Base-by-base conservation (phyloP, 805 yeast genomes). In the Myxozyma sirexii region DNA sequence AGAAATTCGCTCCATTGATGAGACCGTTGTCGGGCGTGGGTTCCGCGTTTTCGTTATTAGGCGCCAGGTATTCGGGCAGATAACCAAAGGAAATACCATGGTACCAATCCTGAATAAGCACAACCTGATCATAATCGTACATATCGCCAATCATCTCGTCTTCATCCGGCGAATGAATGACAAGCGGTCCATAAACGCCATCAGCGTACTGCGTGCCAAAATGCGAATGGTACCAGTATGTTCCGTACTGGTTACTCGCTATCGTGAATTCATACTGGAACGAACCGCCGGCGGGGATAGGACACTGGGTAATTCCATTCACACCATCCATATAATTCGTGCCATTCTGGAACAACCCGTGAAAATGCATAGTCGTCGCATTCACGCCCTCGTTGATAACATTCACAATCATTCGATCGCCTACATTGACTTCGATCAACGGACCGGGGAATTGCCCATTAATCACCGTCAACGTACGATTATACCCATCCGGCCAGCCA, bases 141-240 rank as follows among this genome's bases (percentile, higher is more conserved):
- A 69, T 31, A 29, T 66, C 67, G 8, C 64, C 58, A 29, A 74
- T 58, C 12, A 72, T 56, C 1, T 69, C 71, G n/a, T 67, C 60
- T 55, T 77, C 79, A 3, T 64, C 67, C 17, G 66, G 61, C 0
- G 80, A 78, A 52, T 78, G 80, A 4, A 78, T 70, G 29, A 80
- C 73, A 26, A 82, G 66, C 1, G 79, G 79, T 5, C 84, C 85
- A 19, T 75, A 72, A 3, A 82, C 66, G 71, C 99, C 99, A 72
- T 93, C 99, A 74, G 91, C 89, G 70, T 90, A 90, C 75, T 91
- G 96, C 66, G 92, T 91, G 19, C 81, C 76, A 27, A 93, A 84
- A 76, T 93, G 99, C 35, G 97, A 89, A 75, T 93, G 99, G 80
- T 93, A 93, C 99, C 98, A 93, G 80, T 79, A 93, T 19, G 96